Evolutionary conservation across 805 yeast species (phyloP).

Genomic region (Hanseniaspora hatyaiensis): DNA sequence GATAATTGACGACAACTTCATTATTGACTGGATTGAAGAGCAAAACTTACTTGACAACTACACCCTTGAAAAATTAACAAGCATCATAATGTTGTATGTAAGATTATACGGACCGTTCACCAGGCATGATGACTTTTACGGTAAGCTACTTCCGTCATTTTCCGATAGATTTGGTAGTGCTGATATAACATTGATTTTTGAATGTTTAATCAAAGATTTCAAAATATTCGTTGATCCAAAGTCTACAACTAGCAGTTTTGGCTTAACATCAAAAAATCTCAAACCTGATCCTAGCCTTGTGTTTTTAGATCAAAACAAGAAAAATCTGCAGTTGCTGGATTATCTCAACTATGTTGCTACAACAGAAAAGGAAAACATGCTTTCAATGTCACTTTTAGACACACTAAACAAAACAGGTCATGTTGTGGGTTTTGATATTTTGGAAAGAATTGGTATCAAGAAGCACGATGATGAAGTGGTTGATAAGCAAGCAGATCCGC

Average conservation of each 20-base stretch:
- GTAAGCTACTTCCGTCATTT: constrained; percentile 5
- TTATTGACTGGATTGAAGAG: constrained; percentile 10
- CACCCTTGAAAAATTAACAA: background rate
- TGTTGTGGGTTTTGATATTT: constrained; percentile 6
- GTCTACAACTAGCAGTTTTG: background rate
- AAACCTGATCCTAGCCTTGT: background rate
- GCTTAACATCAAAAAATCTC: too few species aligned
- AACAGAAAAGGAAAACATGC: constrained; percentile 18
- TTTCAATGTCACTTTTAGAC: background rate
- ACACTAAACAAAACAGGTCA: constrained; percentile 8
- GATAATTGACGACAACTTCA: constrained; percentile 4
- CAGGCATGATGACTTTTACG: background rate
- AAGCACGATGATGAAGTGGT: background rate
- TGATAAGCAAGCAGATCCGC: background rate
- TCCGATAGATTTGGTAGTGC: constrained; percentile 15
- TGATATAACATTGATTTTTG: background rate
- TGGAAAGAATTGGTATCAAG: background rate
- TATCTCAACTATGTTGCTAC: constrained; percentile 11
- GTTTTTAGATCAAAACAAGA: constrained; percentile 1
- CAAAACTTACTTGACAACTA: constrained; percentile 6
- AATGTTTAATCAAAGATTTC: background rate
- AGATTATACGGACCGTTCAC: constrained; percentile 7
- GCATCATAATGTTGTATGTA: constrained; percentile 1
- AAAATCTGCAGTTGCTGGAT: background rate
- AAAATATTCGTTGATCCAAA: background rate